phyloP scores from a whole-genome alignment of 2,329 filamentous ascomycete species.

The Alternaria alternata region DNA sequence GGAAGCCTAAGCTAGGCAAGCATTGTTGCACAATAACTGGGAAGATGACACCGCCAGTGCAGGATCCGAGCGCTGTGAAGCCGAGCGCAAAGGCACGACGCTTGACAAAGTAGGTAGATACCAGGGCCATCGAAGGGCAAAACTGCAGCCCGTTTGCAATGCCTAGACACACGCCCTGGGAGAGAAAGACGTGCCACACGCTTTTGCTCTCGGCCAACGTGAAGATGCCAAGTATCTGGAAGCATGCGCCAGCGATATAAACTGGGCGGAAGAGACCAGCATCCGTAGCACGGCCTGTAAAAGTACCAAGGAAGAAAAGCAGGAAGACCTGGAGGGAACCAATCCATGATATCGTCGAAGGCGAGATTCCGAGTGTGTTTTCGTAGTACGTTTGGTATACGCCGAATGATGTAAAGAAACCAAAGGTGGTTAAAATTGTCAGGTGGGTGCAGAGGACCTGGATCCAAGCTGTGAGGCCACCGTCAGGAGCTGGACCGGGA shows the following conservation, averaged over 20 bases:
- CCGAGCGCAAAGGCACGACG: conserved; percentile 41
- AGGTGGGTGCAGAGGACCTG: conserved; percentile 61
- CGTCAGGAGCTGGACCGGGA: conserved; percentile 52
- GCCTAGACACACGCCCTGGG: conserved; percentile 66
- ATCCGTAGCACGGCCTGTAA: conserved; percentile 42
- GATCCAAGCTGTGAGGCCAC: conserved; percentile 63
- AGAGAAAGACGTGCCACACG: conserved; percentile 46
- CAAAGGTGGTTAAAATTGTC: conserved; percentile 66
- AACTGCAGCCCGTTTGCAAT: conserved; percentile 60
- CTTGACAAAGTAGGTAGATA: conserved; percentile 53
- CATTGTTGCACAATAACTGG: conserved; percentile 45
- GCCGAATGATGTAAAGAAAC: conserved; percentile 63
- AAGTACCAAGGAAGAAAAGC: conserved; percentile 41
- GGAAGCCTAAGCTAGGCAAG: conserved; percentile 55
- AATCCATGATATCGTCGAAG: conserved; percentile 46
- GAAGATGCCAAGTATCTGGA: conserved; percentile 48
- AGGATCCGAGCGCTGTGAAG: conserved; percentile 37
- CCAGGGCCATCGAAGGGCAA: conserved; percentile 64
- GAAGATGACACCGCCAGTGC: conserved; percentile 43
- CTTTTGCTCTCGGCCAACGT: conserved; percentile 39
- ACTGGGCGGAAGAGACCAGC: conserved; percentile 41
- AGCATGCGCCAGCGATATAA: conserved; percentile 36
- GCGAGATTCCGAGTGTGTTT: conserved; percentile 48
- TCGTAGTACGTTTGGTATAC: conserved; percentile 64
- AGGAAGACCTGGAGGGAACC: conserved; percentile 46